Conservation (phyloP, 345 rosid species). For the Ceriops tagal region DNA sequence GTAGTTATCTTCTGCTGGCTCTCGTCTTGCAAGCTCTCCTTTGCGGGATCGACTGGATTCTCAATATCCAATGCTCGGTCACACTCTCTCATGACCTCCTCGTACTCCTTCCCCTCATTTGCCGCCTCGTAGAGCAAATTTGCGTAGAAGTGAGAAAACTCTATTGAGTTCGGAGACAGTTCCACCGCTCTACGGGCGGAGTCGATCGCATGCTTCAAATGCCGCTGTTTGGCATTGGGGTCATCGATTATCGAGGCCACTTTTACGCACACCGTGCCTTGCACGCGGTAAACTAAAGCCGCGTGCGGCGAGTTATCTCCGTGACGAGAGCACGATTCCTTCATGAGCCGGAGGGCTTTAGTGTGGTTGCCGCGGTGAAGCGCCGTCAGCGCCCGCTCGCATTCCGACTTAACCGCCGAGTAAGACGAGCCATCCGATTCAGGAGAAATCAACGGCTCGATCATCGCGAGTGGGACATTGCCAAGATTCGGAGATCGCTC, state of each 20-base stretch:
- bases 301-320: slow-evolving; percentile 41
- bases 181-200: slow-evolving; percentile 71
- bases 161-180: slow-evolving; percentile 69
- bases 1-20: slow-evolving; percentile 65
- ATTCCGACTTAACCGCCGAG: slow-evolving; percentile 58
- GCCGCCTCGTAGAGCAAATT: slow-evolving; percentile 82
- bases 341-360: slow-evolving; percentile 81
- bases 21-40: slow-evolving; percentile 83
- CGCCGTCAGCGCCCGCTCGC: slow-evolving; percentile 78
- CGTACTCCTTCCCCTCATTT: slow-evolving; percentile 70
- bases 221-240: slow-evolving; percentile 60
- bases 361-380: slow-evolving; percentile 82
- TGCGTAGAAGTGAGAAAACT: slow-evolving; percentile 81
- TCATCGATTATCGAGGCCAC: slow-evolving; percentile 78
- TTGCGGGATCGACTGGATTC: slow-evolving; percentile 83
- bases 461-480: slow-evolving; percentile 29
- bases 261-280: slow-evolving; percentile 69
- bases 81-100: slow-evolving; percentile 80
- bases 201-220: slow-evolving; percentile 64
- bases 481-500: slow-evolving; percentile 10
- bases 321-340: slow-evolving; percentile 58
- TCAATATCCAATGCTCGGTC: slow-evolving; percentile 72
- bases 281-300: slow-evolving; percentile 72
- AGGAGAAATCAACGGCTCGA: slow-evolving; percentile 24
- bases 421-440: slow-evolving; percentile 32